Conservation (phyloP, 2,329 filamentous ascomycete genomes). For the Fusarium sublunatum region DNA sequence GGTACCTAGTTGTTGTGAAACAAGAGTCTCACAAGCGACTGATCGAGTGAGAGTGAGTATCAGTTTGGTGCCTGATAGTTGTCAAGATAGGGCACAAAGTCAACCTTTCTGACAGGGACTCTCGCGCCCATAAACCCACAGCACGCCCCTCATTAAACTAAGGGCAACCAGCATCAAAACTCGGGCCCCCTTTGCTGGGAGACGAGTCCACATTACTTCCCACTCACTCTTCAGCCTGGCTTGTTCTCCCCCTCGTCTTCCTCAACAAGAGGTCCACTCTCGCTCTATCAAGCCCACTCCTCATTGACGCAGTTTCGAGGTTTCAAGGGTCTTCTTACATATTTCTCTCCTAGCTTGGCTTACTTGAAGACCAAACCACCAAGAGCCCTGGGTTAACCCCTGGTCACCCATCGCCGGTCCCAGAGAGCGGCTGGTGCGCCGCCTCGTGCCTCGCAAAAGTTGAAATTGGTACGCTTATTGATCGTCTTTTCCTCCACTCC, state of each 20-base stretch:
- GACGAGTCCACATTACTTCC: conserved; percentile 38
- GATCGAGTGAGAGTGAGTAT: conserved; percentile 14
- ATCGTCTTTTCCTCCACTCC: conserved; percentile 40
- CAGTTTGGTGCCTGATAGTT: conserved; percentile 33
- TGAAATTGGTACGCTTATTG: conserved; percentile 39
- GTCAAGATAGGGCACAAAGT: conserved; percentile 31
- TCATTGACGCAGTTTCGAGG: conserved; percentile 32
- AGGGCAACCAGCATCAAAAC: conserved; percentile 33
- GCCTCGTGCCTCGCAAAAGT: conserved; percentile 39
- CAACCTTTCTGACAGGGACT: conserved; percentile 29
- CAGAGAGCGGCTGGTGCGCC: conserved; percentile 38
- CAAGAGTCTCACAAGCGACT: conserved; percentile 28
- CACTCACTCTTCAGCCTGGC: conserved; percentile 39
- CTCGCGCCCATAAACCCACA: conserved; percentile 34
- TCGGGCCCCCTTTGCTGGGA: conserved; percentile 38
- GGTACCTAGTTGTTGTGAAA: conserved; percentile 21
- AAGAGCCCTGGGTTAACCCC: conserved; percentile 12
- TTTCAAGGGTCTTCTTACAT: conserved; percentile 21
- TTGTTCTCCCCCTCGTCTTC: conserved; percentile 28
- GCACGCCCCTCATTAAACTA: conserved; percentile 40
- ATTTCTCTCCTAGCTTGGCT: conserved; percentile 16
- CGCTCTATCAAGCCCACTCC: conserved; percentile 30
- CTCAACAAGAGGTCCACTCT: conserved; percentile 32
- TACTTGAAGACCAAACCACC: not conserved
- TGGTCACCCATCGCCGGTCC: conserved; percentile 32